Conservation (phyloP, 2,329 filamentous ascomycete genomes). For the Fusarium sp. region DNA sequence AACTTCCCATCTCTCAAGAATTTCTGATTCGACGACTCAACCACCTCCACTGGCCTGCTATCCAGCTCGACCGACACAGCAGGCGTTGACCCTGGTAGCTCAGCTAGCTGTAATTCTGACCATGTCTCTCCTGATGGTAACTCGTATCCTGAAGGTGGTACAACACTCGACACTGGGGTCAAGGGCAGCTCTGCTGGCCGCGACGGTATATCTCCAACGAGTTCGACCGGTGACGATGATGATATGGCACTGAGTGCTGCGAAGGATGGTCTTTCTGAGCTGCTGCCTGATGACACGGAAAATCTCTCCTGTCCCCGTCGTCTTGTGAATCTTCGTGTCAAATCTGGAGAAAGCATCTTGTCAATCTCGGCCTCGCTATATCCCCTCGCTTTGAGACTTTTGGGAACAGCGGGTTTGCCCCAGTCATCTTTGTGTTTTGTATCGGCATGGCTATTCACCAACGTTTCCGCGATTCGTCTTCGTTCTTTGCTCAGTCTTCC, state of each 20-base stretch:
- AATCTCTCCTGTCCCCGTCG: neutral
- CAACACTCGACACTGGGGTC: neutral
- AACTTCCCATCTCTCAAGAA: neutral
- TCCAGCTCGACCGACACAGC: neutral
- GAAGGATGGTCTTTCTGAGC: neutral
- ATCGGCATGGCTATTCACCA: neutral
- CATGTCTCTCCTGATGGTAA: neutral
- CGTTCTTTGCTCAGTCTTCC: neutral
- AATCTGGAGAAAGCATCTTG: slow-evolving; percentile 10
- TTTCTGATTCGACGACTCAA: neutral
- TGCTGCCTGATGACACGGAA: neutral
- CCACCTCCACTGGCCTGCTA: neutral
- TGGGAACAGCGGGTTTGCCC: neutral
- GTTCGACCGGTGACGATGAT: neutral
- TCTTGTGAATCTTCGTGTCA: neutral
- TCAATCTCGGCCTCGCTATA: slow-evolving; percentile 1
- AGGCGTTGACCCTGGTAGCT: neutral
- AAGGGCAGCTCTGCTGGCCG: neutral
- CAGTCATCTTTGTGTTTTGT: neutral
- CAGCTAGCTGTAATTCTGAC: neutral
- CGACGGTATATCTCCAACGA: neutral
- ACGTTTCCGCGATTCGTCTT: neutral
- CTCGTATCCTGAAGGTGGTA: neutral
- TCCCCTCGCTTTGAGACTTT: slow-evolving; percentile 1
- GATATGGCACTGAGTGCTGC: neutral